A percentile compares a stretch with the other conserved stretches of the same genome.
Conservation (phyloP, 163 green algal species). For the Chloroidium sp. region DNA sequence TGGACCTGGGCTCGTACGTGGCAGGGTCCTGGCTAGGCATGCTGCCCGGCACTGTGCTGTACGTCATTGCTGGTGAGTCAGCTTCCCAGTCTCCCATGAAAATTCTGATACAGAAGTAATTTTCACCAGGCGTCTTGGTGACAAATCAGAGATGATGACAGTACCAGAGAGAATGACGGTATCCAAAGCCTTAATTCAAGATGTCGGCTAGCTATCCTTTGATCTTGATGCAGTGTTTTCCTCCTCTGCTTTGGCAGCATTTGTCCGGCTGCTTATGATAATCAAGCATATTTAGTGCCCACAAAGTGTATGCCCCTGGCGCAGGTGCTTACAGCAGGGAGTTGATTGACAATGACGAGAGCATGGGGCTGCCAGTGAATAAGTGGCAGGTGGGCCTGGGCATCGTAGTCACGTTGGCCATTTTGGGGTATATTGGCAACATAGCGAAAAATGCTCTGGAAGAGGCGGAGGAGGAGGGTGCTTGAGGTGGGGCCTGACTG, state of each 20-base stretch:
- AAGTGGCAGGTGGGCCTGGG: slow-evolving; percentile 51
- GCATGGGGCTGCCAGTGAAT: slow-evolving; percentile 1
- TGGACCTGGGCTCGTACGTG: slow-evolving; percentile 77
- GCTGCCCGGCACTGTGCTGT: slow-evolving; percentile 86
- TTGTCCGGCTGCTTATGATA: slow-evolving; percentile 15
- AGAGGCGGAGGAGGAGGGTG: slow-evolving; percentile 39
- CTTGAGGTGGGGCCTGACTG: too few relatives aligned
- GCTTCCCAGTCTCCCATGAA: not conserved
- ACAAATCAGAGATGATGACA: not conserved
- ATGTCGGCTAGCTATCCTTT: not conserved
- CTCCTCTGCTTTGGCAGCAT: slow-evolving; percentile 18
- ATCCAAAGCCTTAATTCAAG: not conserved
- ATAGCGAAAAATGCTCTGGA: slow-evolving; percentile 64
- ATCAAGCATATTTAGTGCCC: not conserved
- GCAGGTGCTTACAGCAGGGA: too few relatives aligned
- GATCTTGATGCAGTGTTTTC: not conserved
- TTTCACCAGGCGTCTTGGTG: not conserved
- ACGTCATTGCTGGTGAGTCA: slow-evolving; percentile 48
- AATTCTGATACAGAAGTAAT: not conserved
- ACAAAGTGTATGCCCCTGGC: too few relatives aligned
- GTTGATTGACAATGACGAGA: too few relatives aligned
- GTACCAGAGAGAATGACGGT: not conserved
- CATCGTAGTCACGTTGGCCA: slow-evolving; percentile 40
- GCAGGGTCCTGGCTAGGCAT: slow-evolving; percentile 79
- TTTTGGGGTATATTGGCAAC: slow-evolving; percentile 58